phyloP scores from a whole-genome alignment of 2,329 filamentous ascomycete species.

The Corynespora cassiicola region DNA sequence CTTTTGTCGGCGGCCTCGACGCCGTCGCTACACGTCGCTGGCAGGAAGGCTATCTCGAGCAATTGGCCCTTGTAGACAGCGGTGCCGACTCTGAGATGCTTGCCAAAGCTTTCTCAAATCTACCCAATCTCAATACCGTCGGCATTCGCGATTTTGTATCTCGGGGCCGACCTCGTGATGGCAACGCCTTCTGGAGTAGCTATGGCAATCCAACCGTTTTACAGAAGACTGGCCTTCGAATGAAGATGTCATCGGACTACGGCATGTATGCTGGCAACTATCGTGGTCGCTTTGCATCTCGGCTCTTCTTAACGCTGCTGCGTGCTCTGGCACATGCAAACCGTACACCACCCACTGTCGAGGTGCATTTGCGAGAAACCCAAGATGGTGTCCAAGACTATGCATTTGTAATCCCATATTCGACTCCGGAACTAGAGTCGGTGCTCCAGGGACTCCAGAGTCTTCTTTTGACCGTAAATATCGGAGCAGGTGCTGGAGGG shows the following conservation, averaged over 20 bases:
- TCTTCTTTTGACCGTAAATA: slow-evolving; percentile 51
- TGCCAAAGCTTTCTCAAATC: slow-evolving; percentile 60
- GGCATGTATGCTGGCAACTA: too few relatives aligned
- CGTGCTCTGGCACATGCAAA: slow-evolving; percentile 36
- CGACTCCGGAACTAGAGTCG: slow-evolving; percentile 45
- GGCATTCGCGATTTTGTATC: slow-evolving; percentile 67
- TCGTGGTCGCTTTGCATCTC: slow-evolving; percentile 14
- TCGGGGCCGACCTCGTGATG: slow-evolving; percentile 57
- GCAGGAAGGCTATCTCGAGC: slow-evolving; percentile 27
- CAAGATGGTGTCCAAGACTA: slow-evolving; percentile 43
- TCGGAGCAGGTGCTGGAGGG: slow-evolving; percentile 12
- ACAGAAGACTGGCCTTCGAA: slow-evolving; percentile 41
- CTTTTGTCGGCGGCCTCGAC: slow-evolving; percentile 19
- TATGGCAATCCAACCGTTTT: slow-evolving; percentile 57
- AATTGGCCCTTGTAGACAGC: slow-evolving; percentile 39
- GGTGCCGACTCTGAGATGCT: slow-evolving; percentile 63
- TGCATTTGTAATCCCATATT: slow-evolving; percentile 57
- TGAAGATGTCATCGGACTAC: slow-evolving; percentile 6
- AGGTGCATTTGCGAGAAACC: slow-evolving; percentile 52
- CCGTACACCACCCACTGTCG: slow-evolving; percentile 51
- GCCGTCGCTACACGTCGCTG: slow-evolving; percentile 17
- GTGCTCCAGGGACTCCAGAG: slow-evolving; percentile 56
- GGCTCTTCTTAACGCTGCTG: slow-evolving; percentile 23
- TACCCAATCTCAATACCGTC: slow-evolving; percentile 62
- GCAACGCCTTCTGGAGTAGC: slow-evolving; percentile 57